Evolutionary conservation across 768 basidiomycete species (phyloP).

Genomic region (Russula lepida): DNA sequence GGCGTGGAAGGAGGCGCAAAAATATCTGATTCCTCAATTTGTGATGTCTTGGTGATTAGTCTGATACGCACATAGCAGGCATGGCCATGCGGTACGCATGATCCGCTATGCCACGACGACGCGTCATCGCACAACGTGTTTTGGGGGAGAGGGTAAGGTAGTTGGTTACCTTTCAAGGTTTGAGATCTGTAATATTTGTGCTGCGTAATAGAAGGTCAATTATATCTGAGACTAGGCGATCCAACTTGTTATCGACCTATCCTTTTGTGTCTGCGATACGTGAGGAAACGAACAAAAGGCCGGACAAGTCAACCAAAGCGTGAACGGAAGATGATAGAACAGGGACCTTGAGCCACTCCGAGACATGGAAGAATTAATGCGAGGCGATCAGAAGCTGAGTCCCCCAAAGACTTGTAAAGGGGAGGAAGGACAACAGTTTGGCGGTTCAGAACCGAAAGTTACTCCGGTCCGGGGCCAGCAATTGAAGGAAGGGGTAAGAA

Average conservation of each 20-base stretch:
- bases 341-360: too few species aligned
- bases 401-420: too few species aligned
- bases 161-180: too few species aligned
- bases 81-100: constrained; percentile 95
- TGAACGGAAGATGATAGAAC: too few species aligned
- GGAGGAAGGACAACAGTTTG: too few species aligned
- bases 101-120: constrained; percentile 37
- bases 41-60: constrained; percentile 59
- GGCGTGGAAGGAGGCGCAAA: constrained; percentile 54
- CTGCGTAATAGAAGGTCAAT: constrained; percentile 3
- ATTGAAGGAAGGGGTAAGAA: background rate
- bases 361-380: too few species aligned
- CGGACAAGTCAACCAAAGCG: too few species aligned
- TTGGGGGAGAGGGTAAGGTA: too few species aligned
- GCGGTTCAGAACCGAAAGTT: too few species aligned
- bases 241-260: too few species aligned
- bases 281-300: background rate
- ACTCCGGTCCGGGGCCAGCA: too few species aligned
- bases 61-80: constrained; percentile 85
- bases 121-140: background rate
- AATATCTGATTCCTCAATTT: constrained; percentile 48
- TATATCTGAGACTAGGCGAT: background rate
- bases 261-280: constrained; percentile 85
- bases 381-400: too few species aligned
- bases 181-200: constrained; percentile 62